Evolutionary conservation across 352 stramenopile genomes (phyloP), one percentile per base, ranked within the genome.

Genomic region (Lagenidium sp.): DNA sequence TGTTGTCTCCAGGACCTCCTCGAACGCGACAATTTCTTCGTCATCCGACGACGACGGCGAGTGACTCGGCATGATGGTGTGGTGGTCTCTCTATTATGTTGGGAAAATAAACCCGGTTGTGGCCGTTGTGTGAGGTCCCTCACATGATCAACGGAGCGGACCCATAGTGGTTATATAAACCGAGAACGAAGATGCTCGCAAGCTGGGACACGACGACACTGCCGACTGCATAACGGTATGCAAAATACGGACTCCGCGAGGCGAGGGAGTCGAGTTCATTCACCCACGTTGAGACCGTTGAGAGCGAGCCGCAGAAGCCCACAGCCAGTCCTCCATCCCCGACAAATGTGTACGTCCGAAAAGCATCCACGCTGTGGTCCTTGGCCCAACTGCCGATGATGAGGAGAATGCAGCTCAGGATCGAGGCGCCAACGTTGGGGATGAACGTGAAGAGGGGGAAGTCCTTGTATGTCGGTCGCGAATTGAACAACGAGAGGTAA

Each of bases 211-310:
- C 49, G 22, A 48, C 41, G 28, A 57, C 18, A 25, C 49, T 57
- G 15, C 42, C 24, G 20, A 37, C 22, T 4, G 38, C 49, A 37
- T 57, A 57, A 12, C 49, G 35, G 21, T 57, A 57, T 32, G 47
- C 47, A 12, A 28, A 0, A 4, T 13, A 19, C 1, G 23, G 38
- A 18, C 37, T 36, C 24, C 47, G 47, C 23, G 47, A 34, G 6
- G 47, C 18, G 1, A 66, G 42, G 13, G 12, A 19, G 36, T 66
- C 41, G 30, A 66, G 35, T 39, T 66, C 57, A 44, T 46, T 63
- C 45, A 66, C 47, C 57, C 57, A 66, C 35, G 53, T 60, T 19
- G 57, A 66, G 6, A 66, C 57, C 12, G 57, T 66, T 4, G 57
- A 66, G 15, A 66, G 34, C 41, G 57, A 66, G 7, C 57, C 57